Conservation (phyloP, 352 stramenopile genomes). For the Plasmopara muralis region DNA sequence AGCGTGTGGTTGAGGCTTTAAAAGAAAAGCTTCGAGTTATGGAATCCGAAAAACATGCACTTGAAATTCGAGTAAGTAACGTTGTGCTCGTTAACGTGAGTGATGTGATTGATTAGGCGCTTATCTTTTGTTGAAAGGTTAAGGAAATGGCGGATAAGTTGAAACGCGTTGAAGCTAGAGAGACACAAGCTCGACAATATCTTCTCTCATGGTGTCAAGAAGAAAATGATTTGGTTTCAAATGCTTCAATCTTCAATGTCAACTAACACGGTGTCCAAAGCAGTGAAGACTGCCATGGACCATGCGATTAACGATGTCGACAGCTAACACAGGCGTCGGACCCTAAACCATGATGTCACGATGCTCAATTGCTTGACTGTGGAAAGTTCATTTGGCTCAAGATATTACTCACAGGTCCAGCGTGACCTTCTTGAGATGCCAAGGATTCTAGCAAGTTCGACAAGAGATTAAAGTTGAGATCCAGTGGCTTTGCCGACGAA, state of each 20-base stretch:
- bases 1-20: slow-evolving; percentile 35
- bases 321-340: not conserved
- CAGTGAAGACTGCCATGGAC: not conserved
- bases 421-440: slow-evolving; percentile 63
- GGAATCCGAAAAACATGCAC: slow-evolving; percentile 31
- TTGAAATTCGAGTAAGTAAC: slow-evolving; percentile 30
- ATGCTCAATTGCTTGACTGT: not conserved
- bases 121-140: slow-evolving; percentile 19
- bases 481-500: slow-evolving; percentile 41
- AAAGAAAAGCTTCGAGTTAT: slow-evolving; percentile 35
- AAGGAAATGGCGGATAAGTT: slow-evolving; percentile 29
- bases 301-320: not conserved
- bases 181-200: slow-evolving; percentile 37
- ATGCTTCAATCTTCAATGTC: not conserved
- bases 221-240: slow-evolving; percentile 1
- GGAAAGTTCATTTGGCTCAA: slow-evolving; percentile 52
- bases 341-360: not conserved
- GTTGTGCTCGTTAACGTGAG: not conserved
- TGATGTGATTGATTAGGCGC: not conserved
- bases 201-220: slow-evolving; percentile 42
- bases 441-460: slow-evolving; percentile 79
- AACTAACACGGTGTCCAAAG: not conserved
- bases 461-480: slow-evolving; percentile 80
- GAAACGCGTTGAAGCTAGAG: slow-evolving; percentile 28
- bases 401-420: slow-evolving; percentile 71